Conservation (phyloP, 495 filamentous ascomycete species). For the Podospora pseudoanserina region DNA sequence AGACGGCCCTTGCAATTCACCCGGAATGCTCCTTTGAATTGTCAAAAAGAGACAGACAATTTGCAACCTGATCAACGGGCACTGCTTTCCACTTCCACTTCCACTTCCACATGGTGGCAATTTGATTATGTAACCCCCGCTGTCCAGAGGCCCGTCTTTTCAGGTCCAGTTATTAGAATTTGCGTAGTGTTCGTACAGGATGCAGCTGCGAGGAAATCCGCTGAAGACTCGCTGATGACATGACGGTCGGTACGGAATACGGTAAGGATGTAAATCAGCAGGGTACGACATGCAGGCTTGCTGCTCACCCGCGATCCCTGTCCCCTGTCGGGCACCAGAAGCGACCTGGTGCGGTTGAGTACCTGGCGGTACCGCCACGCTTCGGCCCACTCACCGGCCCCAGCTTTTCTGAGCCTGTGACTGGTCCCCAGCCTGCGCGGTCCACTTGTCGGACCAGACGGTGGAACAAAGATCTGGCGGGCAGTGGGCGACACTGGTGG, state of each 20-base stretch:
- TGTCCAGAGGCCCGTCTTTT: neutral
- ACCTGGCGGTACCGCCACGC: slow-evolving; percentile 25
- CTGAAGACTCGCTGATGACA: neutral
- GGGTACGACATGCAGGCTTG: slow-evolving; percentile 22
- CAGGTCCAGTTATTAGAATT: neutral
- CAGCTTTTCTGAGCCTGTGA: slow-evolving; percentile 12
- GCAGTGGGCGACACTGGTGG: slow-evolving; percentile 16
- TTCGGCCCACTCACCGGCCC: slow-evolving; percentile 15
- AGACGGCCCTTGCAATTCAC: slow-evolving; percentile 1
- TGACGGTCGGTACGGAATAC: neutral
- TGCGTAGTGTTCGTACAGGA: neutral
- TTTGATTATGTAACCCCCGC: neutral
- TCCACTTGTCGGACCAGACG: slow-evolving; percentile 11
- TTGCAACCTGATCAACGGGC: neutral
- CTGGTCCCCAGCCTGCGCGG: slow-evolving; percentile 9
- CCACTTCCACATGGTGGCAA: neutral
- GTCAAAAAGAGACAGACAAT: neutral
- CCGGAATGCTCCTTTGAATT: neutral
- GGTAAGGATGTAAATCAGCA: slow-evolving; percentile 7
- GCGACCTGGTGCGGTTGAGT: slow-evolving; percentile 23
- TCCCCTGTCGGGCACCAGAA: slow-evolving; percentile 35
- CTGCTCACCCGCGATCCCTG: slow-evolving; percentile 46
- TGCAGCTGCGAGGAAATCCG: neutral
- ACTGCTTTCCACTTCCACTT: neutral
- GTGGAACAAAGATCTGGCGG: slow-evolving; percentile 25